Evolutionary conservation across 192 early-diverging fungal genomes (phyloP), one percentile per base, ranked within the genome.

Genomic region (Paraglomus brasilianum): DNA sequence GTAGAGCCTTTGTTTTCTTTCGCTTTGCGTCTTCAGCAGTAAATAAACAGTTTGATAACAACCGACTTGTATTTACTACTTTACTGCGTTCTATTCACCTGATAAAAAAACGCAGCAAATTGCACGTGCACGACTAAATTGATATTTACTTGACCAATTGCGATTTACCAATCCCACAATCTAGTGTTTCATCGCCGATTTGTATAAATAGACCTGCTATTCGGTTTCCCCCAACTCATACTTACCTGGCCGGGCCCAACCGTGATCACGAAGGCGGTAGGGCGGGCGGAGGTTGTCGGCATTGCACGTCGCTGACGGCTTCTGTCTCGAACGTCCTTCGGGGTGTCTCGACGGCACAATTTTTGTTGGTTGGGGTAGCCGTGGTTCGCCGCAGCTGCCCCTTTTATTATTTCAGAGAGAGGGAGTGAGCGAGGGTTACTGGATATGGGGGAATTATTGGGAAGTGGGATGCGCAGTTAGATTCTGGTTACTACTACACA

Each of bases 331-430:
- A 62, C 42, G 10, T 17, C 21, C 60, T 5, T 45, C 21, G n/a
- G 44, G 44, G 43, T 47, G 42, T 62, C 44, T 62, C 60, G 43
- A 62, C 19, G 21, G 60, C 42, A 62, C 30, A 62, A 62, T 62
- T 62, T 62, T 9, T 62, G 39, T 19, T 62, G 21, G 60, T 62
- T 62, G 60, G 60, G 42, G 60, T 62, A 10, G 15, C 43, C 15
- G 41, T 62, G 60, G 60, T 62, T 62, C 60, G 60, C 60, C 60
- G 60, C 8, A 36, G 17, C 15, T 45, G 10, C 43, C 19, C 60
- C 43, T 62, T 44, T 17, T 43, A 46, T 45, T 24, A 22, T 22
- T 21, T 30, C 36, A 14, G 30, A 62, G 60, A 17, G 44, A 40
- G 60, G 39, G 11, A 17, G 47, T 1, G 47, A 17, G 17, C 1